Conservation (phyloP, 2,329 filamentous ascomycete species). For the Penicillium sp. region DNA sequence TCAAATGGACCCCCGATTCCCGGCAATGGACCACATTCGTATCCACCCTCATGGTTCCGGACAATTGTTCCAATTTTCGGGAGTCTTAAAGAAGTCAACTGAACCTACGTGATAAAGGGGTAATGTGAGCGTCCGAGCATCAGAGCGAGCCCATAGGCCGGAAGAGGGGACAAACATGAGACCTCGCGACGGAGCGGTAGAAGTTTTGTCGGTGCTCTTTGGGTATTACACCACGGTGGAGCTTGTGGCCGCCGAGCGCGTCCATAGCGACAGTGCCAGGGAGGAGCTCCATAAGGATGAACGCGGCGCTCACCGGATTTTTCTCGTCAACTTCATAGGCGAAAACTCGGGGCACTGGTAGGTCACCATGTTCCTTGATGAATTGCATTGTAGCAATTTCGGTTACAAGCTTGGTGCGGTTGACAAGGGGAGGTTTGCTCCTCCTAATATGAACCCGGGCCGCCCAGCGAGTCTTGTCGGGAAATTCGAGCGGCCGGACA, state of each 20-base stretch:
- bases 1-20: constrained; percentile 19
- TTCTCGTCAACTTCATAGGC: constrained; percentile 3
- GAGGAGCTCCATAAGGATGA: constrained; percentile 32
- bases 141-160: constrained; percentile 24
- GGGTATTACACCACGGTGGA: too few relatives aligned
- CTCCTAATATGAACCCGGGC: constrained; percentile 5
- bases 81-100: too few relatives aligned
- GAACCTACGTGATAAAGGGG: constrained; percentile 6
- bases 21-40: too few relatives aligned
- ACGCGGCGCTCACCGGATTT: constrained; percentile 26
- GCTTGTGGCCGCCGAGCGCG: too few relatives aligned
- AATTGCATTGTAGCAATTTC: constrained; percentile 5
- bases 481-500: constrained; percentile 2
- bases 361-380: constrained; percentile 2
- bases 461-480: constrained; percentile 1
- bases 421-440: neutral
- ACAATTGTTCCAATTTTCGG: constrained; percentile 19
- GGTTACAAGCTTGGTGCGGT: neutral
- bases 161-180: too few relatives aligned
- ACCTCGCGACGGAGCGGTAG: too few relatives aligned
- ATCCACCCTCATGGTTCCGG: constrained; percentile 7
- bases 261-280: too few relatives aligned
- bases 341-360: constrained; percentile 1
- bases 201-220: too few relatives aligned
- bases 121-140: neutral